These are phyloP conservation scores for Melastoma candidum DNA, from an alignment of 441 rosid genomes.

Conservation along the genomic window DNA sequence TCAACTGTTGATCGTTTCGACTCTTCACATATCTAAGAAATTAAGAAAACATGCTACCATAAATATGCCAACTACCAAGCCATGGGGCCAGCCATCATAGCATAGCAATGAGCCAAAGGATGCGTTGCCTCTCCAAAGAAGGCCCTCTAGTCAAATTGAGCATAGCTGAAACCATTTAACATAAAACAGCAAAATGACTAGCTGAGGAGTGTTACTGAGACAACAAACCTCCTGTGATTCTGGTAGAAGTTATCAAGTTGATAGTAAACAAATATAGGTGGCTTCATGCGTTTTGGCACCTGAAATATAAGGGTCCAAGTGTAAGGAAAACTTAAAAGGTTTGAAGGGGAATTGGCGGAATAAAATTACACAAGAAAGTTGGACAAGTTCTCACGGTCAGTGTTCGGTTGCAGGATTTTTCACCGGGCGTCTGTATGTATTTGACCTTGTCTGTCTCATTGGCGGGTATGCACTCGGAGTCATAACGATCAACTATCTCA, in stretches of 20 bases:
- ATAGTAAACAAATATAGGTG: constrained; percentile 79
- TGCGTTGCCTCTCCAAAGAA: too few relatives aligned
- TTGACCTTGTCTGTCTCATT: constrained; percentile 42
- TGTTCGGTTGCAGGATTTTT: constrained; percentile 38
- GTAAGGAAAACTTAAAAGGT: too few relatives aligned
- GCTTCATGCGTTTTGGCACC: constrained; percentile 75
- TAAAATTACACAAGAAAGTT: background rate
- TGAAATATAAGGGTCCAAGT: constrained; percentile 17
- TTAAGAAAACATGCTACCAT: too few relatives aligned
- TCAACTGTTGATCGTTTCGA: constrained; percentile 60
- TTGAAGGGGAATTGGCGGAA: background rate
- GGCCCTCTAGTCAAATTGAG: too few relatives aligned
- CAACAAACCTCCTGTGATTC: constrained; percentile 79
- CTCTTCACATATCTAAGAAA: constrained; percentile 14
- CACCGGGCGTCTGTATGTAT: constrained; percentile 38
- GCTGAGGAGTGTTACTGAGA: constrained; percentile 3
- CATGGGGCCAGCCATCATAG: background rate
- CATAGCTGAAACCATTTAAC: too few relatives aligned
- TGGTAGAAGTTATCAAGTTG: constrained; percentile 96
- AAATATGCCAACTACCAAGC: constrained; percentile 2
- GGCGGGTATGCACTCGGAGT: constrained; percentile 55
- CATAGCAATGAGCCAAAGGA: too few relatives aligned
- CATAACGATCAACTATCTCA: constrained; percentile 76
- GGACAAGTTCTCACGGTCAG: constrained; percentile 36
- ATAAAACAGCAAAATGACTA: background rate